These are phyloP conservation scores for Lachnellula occidentalis DNA, from an alignment of 2,329 filamentous ascomycete genomes.

Conservation along the genomic window DNA sequence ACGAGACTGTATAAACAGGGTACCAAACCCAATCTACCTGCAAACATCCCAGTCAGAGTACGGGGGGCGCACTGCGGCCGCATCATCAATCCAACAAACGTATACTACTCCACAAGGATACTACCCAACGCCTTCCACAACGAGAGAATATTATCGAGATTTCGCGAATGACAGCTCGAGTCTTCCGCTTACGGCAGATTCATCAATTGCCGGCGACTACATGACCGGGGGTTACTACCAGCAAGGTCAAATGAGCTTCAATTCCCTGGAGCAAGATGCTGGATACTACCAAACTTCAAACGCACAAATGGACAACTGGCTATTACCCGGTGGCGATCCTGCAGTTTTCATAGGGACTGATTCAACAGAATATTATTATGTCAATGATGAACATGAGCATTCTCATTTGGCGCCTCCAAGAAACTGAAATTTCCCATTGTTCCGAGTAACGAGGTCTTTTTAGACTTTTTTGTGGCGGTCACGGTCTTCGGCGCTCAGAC, in stretches of 20 bases:
- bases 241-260: slow-evolving; percentile 10
- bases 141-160: slow-evolving; percentile 8
- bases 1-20: background rate
- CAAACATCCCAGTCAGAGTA: slow-evolving; percentile 8
- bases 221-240: slow-evolving; percentile 12
- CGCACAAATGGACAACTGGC: slow-evolving; percentile 9
- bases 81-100: slow-evolving; percentile 6
- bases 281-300: slow-evolving; percentile 10
- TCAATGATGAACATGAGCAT: slow-evolving; percentile 8
- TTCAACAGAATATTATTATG: slow-evolving; percentile 16
- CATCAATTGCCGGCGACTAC: slow-evolving; percentile 6
- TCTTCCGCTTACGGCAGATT: slow-evolving; percentile 2
- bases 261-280: slow-evolving; percentile 7
- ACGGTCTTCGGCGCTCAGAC: background rate
- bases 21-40: slow-evolving; percentile 6
- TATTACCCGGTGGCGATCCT: slow-evolving; percentile 14
- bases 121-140: slow-evolving; percentile 6
- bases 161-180: slow-evolving; percentile 6
- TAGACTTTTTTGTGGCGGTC: too few species aligned
- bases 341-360: slow-evolving; percentile 14
- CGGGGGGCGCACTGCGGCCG: slow-evolving; percentile 4
- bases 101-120: slow-evolving; percentile 9
- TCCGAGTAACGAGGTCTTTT: background rate
- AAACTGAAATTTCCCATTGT: background rate
- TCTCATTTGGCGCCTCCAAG: background rate